phyloP scores from a whole-genome alignment of 2,329 filamentous ascomycete species.

The Dothistroma pini region DNA sequence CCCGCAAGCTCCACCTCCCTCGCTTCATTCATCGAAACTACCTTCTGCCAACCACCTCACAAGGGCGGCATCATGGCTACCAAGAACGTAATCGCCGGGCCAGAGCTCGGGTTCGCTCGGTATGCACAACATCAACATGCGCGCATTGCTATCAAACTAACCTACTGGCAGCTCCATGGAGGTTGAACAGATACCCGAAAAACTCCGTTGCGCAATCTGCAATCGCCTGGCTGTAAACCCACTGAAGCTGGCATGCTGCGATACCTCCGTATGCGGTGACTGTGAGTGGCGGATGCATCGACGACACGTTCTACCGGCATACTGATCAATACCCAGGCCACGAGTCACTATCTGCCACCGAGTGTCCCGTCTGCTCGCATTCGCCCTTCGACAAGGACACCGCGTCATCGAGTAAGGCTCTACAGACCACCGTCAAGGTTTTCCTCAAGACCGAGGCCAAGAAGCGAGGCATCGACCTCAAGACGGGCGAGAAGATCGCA shows the following conservation, averaged over 20 bases:
- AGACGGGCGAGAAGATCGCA: slow-evolving; percentile 19
- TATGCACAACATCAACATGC: not conserved
- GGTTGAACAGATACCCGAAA: slow-evolving; percentile 87
- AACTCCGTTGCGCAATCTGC: slow-evolving; percentile 91
- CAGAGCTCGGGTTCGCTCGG: slow-evolving; percentile 18
- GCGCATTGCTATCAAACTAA: slow-evolving; percentile 10
- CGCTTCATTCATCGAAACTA: not conserved
- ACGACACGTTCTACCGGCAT: not conserved
- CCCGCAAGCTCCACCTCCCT: not conserved
- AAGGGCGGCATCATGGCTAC: slow-evolving; percentile 9
- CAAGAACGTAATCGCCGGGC: slow-evolving; percentile 9
- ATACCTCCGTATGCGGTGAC: slow-evolving; percentile 85
- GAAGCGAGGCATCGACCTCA: slow-evolving; percentile 35
- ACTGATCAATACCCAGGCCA: slow-evolving; percentile 56
- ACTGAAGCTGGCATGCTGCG: slow-evolving; percentile 89
- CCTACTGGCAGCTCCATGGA: slow-evolving; percentile 60
- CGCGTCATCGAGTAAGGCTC: slow-evolving; percentile 81
- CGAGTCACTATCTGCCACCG: slow-evolving; percentile 51
- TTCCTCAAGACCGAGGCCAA: slow-evolving; percentile 90
- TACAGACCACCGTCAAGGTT: slow-evolving; percentile 88
- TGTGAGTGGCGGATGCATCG: slow-evolving; percentile 56
- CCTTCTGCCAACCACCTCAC: not conserved
- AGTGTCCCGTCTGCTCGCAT: slow-evolving; percentile 89
- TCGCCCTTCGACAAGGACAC: slow-evolving; percentile 80
- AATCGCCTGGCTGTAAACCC: slow-evolving; percentile 87